These are phyloP conservation scores for Fusarium albosuccineum DNA, from an alignment of 2,329 filamentous ascomycete species.

Conservation along the genomic window DNA sequence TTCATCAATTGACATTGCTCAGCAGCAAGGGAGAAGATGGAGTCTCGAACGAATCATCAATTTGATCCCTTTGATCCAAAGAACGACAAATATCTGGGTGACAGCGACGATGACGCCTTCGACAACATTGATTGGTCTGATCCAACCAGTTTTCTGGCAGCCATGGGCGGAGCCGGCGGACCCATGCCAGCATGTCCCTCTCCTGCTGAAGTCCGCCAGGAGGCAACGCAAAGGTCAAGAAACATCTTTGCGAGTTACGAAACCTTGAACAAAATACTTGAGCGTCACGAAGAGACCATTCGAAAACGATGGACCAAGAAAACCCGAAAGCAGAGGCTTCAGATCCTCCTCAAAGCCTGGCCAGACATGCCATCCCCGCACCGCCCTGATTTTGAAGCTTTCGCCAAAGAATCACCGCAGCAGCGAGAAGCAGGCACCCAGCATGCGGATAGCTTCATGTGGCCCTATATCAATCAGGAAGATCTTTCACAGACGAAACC, in stretches of 20 bases:
- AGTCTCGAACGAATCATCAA: not conserved
- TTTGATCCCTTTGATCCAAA: not conserved
- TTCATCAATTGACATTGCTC: too few species aligned
- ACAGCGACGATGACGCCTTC: not conserved
- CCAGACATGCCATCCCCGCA: conserved; percentile 63
- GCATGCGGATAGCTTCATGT: conserved; percentile 57
- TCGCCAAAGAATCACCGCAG: conserved; percentile 42
- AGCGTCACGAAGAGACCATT: conserved; percentile 64
- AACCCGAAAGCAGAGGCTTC: conserved; percentile 58
- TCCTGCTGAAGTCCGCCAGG: conserved; percentile 18
- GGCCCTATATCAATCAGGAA: conserved; percentile 70
- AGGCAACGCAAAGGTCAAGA: conserved; percentile 22
- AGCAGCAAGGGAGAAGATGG: too few species aligned
- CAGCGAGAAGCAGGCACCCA: conserved; percentile 32
- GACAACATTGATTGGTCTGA: not conserved
- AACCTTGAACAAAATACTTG: conserved; percentile 56
- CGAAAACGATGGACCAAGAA: conserved; percentile 69
- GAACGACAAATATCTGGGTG: not conserved
- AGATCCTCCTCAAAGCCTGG: conserved; percentile 61
- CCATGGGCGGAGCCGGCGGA: not conserved
- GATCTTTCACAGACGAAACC: conserved; percentile 61
- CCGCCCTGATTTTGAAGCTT: conserved; percentile 64
- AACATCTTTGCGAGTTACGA: conserved; percentile 53
- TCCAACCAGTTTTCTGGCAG: not conserved
- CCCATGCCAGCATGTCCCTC: conserved; percentile 4